A percentile compares a stretch with the other conserved stretches of the same genome.
These are phyloP conservation scores for Botrytis medusae DNA, from an alignment of 2,329 filamentous ascomycete genomes.

Conservation along the genomic window DNA sequence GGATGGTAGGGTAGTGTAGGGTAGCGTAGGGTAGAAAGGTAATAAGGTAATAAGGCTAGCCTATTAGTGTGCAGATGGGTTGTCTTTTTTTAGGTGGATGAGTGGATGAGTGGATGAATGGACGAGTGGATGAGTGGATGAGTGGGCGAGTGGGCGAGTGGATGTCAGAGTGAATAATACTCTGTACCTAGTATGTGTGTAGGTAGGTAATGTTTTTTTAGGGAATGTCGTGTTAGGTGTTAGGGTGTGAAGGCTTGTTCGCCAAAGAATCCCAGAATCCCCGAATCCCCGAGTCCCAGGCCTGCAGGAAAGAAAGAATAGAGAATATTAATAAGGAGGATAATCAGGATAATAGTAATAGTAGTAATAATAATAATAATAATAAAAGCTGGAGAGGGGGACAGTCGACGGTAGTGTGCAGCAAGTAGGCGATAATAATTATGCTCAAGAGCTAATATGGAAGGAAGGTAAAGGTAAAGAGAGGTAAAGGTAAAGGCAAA, in stretches of 20 bases:
- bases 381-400: not conserved
- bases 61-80: not conserved
- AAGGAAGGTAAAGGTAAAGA: not conserved
- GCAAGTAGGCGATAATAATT: not conserved
- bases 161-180: not conserved
- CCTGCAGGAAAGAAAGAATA: not conserved
- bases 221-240: not conserved
- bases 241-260: not conserved
- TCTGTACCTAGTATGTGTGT: not conserved
- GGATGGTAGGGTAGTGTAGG: no score
- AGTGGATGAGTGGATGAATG: not conserved
- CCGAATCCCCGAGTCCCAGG: not conserved
- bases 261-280: not conserved
- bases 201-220: not conserved
- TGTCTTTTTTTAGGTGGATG: not conserved
- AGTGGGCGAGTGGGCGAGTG: not conserved
- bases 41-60: not conserved
- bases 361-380: no score
- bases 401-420: not conserved
- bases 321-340: not conserved
- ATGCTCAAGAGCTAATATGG: not conserved
- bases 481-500: no score
- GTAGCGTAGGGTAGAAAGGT: no score
- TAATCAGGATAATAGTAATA: no score
- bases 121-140: not conserved